phyloP scores from a whole-genome alignment of 2,329 filamentous ascomycete species.

The Pseudogymnoascus sp. region DNA sequence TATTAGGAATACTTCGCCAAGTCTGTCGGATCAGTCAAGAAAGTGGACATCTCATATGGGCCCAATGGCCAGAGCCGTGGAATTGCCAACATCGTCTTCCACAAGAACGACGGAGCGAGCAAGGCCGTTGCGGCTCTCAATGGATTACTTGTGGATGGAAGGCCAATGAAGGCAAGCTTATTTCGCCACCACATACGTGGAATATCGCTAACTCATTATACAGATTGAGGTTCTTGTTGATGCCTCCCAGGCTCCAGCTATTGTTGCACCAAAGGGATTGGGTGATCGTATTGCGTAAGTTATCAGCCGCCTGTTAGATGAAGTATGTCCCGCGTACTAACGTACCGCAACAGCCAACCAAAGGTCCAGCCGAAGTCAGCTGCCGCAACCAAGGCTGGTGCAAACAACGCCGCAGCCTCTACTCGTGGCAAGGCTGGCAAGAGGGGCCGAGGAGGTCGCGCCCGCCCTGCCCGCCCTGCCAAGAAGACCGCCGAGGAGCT shows the following conservation, averaged over 20 bases:
- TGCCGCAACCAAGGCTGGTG: constrained; percentile 60
- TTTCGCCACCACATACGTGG: not conserved
- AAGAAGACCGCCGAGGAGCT: constrained; percentile 94
- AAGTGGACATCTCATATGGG: constrained; percentile 85
- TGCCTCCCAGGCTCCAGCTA: constrained; percentile 61
- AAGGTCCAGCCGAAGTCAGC: constrained; percentile 78
- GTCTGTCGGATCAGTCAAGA: constrained; percentile 84
- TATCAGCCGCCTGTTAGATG: not conserved
- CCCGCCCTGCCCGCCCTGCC: constrained; percentile 56
- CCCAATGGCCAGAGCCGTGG: constrained; percentile 87
- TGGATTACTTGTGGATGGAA: constrained; percentile 81
- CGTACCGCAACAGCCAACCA: constrained; percentile 40
- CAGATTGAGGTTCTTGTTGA: constrained; percentile 89
- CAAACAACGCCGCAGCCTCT: constrained; percentile 47
- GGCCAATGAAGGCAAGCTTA: constrained; percentile 75
- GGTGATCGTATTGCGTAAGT: constrained; percentile 77
- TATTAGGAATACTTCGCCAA: constrained; percentile 92
- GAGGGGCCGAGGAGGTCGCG: constrained; percentile 41
- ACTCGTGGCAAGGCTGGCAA: constrained; percentile 33
- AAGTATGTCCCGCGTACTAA: constrained; percentile 18
- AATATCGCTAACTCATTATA: constrained; percentile 16
- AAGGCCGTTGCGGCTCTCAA: constrained; percentile 81
- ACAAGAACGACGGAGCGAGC: constrained; percentile 70
- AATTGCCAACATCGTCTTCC: constrained; percentile 83
- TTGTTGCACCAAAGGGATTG: constrained; percentile 64